Conservation (phyloP, 345 rosid genomes). For the Euphorbia tirucalli region DNA sequence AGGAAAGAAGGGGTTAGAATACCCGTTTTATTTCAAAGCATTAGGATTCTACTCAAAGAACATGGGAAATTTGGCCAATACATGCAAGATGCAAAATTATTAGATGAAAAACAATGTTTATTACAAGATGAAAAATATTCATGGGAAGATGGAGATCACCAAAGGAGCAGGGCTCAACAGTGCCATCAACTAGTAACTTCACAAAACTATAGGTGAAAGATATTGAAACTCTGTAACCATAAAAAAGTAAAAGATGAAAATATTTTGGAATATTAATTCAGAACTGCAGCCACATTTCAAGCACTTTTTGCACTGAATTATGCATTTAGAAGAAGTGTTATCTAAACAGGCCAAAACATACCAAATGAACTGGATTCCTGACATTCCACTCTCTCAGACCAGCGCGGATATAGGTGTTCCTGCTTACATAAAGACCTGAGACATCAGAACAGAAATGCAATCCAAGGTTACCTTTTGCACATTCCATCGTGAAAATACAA, state of each 20-base stretch:
- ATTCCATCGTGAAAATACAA: neutral
- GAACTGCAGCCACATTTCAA: neutral
- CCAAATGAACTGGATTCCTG: constrained; percentile 95
- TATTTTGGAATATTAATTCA: neutral
- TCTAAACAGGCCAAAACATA: constrained; percentile 32
- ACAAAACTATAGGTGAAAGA: neutral
- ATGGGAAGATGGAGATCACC: neutral
- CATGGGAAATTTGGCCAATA: neutral
- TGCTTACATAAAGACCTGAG: constrained; percentile 88
- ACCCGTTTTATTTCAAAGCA: neutral
- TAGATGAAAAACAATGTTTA: neutral
- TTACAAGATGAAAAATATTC: neutral
- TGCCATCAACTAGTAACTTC: neutral
- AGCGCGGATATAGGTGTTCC: constrained; percentile 84
- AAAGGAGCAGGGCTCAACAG: neutral
- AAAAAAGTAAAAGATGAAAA: neutral
- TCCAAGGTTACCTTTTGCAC: neutral
- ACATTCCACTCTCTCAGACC: constrained; percentile 88
- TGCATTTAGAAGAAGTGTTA: neutral
- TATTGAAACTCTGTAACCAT: neutral
- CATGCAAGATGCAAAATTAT: too few relatives aligned
- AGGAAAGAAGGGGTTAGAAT: neutral
- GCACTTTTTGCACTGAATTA: neutral
- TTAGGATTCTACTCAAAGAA: neutral
- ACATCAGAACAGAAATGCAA: constrained; percentile 17